Evolutionary conservation across 2,329 filamentous ascomycete genomes (phyloP), one percentile per base, ranked within the genome.

Genomic region (Fusarium caatingaense): DNA sequence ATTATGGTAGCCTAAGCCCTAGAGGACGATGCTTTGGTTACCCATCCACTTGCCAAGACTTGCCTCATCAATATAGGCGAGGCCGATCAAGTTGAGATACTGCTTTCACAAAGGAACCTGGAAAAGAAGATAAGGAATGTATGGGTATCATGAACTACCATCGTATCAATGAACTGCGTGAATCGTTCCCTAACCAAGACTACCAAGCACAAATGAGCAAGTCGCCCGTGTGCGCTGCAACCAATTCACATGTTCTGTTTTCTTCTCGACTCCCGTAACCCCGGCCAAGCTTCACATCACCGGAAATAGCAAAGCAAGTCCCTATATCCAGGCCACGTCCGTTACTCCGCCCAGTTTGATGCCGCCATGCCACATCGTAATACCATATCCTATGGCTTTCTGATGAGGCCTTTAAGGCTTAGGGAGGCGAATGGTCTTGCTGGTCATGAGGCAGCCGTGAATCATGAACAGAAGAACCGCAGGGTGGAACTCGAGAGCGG

Each of bases 381-480:
- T 55, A 50, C 64, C 64, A 61, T 70, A 60, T 67, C 62, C 62
- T 67, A 67, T 64, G 42, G 58, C 64, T 46, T 59, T 32, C 50
- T 25, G n/a, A 55, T 50, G 55, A 44, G 25, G 56, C 49, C 16
- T 32, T 79, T 81, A 91, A 61, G 88, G 94, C 88, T 99, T 99
- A 18, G 96, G 96, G 72, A 99, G 94, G 79, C 96, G 93, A 76
- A 99, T 89, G 32, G 90, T 95, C 87, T 95, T 97, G 84, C 93
- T 97, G 69, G 95, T 92, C 96, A 99, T 98, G 77, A 96, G 82
- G 78, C 92, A 97, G 21, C 94, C 96, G 78, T 97, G 93, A n/a
- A 94, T 74, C 63, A 97, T 85, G 81, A 98, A 99, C 64, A 98
- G 76, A 25, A 90, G 81, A 10, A 91, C 93, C 6, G 92, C 85